A percentile compares a stretch with the other conserved stretches of the same genome.
Evolutionary conservation across 139 green algal genomes (phyloP).

Genomic region (Chlorella sp.): DNA sequence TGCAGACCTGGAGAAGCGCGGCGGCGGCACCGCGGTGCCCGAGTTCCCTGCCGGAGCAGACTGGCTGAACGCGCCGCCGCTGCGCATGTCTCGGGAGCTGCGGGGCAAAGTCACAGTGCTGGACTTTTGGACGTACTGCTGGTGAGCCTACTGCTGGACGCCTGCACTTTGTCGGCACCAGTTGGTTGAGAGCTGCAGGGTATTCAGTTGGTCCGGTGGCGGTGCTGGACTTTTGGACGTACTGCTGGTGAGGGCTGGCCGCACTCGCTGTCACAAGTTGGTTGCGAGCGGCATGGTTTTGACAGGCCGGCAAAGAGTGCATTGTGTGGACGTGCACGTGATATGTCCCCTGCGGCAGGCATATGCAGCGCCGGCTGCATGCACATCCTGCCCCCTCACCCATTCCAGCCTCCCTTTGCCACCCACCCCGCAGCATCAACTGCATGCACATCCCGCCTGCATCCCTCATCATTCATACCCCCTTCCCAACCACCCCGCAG

Average conservation of each 20-base stretch:
- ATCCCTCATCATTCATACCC: not conserved
- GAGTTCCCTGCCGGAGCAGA: slow-evolving; percentile 68
- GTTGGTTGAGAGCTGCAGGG: slow-evolving; percentile 68
- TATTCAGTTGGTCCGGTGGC: too few species aligned
- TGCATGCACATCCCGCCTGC: not conserved
- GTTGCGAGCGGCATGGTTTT: slow-evolving; percentile 68
- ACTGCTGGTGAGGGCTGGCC: slow-evolving; percentile 79
- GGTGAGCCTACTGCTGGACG: too few species aligned
- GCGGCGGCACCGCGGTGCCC: slow-evolving; percentile 61
- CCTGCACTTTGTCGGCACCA: too few species aligned
- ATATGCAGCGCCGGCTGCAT: not conserved
- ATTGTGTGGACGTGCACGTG: too few species aligned
- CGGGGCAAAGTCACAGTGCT: slow-evolving; percentile 75
- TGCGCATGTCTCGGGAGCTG: slow-evolving; percentile 65
- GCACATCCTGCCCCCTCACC: not conserved
- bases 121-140: slow-evolving; percentile 93
- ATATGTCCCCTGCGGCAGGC: too few species aligned
- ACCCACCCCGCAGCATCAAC: not conserved
- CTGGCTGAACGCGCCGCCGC: slow-evolving; percentile 73
- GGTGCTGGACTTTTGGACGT: slow-evolving; percentile 91
- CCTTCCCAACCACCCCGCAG: slow-evolving; percentile 14
- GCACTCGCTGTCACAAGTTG: too few species aligned
- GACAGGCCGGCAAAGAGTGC: too few species aligned
- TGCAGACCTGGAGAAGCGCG: slow-evolving; percentile 32
- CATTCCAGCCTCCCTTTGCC: not conserved